A percentile compares a stretch with the other conserved stretches of the same genome.
These are phyloP conservation scores for Fulvia fulva DNA, from an alignment of 2,329 filamentous ascomycete genomes.

Conservation along the genomic window DNA sequence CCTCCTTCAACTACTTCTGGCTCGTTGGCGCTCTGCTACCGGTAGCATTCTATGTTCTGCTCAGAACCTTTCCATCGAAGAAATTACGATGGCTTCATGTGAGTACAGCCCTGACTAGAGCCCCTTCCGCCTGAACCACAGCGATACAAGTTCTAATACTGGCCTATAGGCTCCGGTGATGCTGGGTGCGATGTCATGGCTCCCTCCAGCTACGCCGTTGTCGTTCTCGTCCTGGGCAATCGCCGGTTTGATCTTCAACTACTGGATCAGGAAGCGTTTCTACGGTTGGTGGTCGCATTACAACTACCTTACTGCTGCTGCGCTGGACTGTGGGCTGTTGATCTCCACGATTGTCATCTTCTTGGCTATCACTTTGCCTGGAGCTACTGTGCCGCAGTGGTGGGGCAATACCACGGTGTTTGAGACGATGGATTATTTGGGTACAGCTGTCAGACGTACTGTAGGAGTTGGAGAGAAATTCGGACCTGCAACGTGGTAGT, in stretches of 20 bases:
- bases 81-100: constrained; percentile 15
- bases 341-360: constrained; percentile 81
- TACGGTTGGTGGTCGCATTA: constrained; percentile 85
- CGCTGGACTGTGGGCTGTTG: constrained; percentile 76
- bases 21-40: constrained; percentile 71
- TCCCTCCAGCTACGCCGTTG: constrained; percentile 73
- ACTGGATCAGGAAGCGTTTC: constrained; percentile 64
- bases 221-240: constrained; percentile 87
- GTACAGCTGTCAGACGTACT: constrained; percentile 31
- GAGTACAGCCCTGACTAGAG: no score
- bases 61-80: constrained; percentile 15
- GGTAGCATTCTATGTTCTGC: constrained; percentile 67
- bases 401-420: constrained; percentile 73
- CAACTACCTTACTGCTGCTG: constrained; percentile 82
- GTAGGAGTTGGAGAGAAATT: constrained; percentile 63
- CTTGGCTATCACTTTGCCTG: constrained; percentile 80
- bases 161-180: constrained; percentile 58
- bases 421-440: constrained; percentile 24
- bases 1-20: constrained; percentile 76
- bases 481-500: constrained; percentile 47
- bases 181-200: constrained; percentile 79
- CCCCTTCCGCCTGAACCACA: no score
- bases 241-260: constrained; percentile 81
- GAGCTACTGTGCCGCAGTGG: constrained; percentile 71
- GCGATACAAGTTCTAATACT: no score